These are phyloP conservation scores for Acanthamoeba lenticulata DNA, from an alignment of 208 protist species.

Conservation along the genomic window DNA sequence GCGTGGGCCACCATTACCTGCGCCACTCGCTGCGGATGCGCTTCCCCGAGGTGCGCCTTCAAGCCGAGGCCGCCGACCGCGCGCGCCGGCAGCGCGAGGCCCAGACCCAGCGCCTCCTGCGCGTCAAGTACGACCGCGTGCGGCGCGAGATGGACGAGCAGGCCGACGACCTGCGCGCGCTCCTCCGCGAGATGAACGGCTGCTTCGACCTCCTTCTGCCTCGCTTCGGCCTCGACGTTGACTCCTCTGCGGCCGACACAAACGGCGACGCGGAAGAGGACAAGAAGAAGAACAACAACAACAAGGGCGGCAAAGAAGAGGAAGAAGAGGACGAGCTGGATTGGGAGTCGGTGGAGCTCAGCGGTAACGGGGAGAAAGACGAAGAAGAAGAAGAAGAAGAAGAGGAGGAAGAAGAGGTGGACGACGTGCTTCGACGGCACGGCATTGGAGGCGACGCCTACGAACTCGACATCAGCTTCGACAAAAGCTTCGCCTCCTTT, in stretches of 20 bases:
- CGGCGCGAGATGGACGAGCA: background rate
- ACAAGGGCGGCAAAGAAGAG: too few species aligned
- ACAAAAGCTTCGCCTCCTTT: background rate
- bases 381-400: background rate
- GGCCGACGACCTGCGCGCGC: background rate
- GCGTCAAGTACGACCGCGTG: background rate
- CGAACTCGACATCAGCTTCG: conserved; percentile 25
- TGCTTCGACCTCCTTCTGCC: background rate
- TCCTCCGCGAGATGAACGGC: background rate
- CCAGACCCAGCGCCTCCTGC: conserved; percentile 6
- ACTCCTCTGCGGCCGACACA: too few species aligned
- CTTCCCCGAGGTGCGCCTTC: background rate
- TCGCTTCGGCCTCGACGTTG: too few species aligned
- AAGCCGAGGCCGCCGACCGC: background rate
- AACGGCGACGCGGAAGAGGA: too few species aligned
- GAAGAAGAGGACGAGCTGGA: background rate
- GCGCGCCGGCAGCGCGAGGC: background rate
- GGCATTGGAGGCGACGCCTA: background rate
- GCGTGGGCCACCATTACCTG: background rate
- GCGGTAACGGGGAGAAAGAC: too few species aligned
- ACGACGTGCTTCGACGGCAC: conserved; percentile 11
- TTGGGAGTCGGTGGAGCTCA: background rate
- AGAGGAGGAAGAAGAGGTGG: background rate
- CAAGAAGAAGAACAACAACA: too few species aligned
- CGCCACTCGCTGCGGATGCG: background rate